A percentile compares a stretch with the other conserved stretches of the same genome.
Evolutionary conservation across 2,329 filamentous ascomycete species (phyloP).

Genomic region (Phaeosphaeria sp.): DNA sequence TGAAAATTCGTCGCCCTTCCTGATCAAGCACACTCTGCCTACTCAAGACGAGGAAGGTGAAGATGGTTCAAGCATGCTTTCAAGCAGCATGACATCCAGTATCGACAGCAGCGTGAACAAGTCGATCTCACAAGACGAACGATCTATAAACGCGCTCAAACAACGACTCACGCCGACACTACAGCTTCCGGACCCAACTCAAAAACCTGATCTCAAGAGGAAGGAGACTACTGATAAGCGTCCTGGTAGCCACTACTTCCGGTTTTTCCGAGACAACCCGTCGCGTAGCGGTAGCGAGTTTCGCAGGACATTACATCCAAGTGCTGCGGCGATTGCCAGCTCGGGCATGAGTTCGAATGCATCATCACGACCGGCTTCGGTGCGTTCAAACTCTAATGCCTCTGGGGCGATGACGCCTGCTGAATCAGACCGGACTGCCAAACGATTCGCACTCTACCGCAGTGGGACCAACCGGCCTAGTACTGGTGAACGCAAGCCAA

Average conservation of each 20-base stretch:
- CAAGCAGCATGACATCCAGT: slow-evolving; percentile 37
- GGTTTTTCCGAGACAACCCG: slow-evolving; percentile 42
- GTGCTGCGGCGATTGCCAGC: slow-evolving; percentile 21
- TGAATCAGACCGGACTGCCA: slow-evolving; percentile 43
- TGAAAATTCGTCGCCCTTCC: slow-evolving; percentile 66
- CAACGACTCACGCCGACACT: slow-evolving; percentile 83
- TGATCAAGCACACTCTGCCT: slow-evolving; percentile 60
- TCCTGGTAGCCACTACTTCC: slow-evolving; percentile 41
- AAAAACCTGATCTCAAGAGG: slow-evolving; percentile 40
- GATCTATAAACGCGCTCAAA: slow-evolving; percentile 76
- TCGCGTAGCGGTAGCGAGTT: slow-evolving; percentile 40
- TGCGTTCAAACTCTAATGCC: slow-evolving; percentile 34
- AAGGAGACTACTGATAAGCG: slow-evolving; percentile 29
- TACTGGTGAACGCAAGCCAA: slow-evolving; percentile 49
- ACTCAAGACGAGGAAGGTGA: slow-evolving; percentile 58
- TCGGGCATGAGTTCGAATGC: slow-evolving; percentile 18
- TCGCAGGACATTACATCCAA: slow-evolving; percentile 40
- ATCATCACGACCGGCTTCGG: slow-evolving; percentile 36
- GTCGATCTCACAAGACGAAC: slow-evolving; percentile 44
- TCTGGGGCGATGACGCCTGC: slow-evolving; percentile 29
- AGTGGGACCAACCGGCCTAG: slow-evolving; percentile 37
- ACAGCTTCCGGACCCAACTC: slow-evolving; percentile 56
- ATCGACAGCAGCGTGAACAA: slow-evolving; percentile 22
- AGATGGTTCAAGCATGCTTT: slow-evolving; percentile 48
- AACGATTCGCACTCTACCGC: slow-evolving; percentile 47